A percentile compares a stretch with the other conserved stretches of the same genome.
These are phyloP conservation scores for Pichia sp. DNA, from an alignment of 1,139 yeast species.

Conservation along the genomic window DNA sequence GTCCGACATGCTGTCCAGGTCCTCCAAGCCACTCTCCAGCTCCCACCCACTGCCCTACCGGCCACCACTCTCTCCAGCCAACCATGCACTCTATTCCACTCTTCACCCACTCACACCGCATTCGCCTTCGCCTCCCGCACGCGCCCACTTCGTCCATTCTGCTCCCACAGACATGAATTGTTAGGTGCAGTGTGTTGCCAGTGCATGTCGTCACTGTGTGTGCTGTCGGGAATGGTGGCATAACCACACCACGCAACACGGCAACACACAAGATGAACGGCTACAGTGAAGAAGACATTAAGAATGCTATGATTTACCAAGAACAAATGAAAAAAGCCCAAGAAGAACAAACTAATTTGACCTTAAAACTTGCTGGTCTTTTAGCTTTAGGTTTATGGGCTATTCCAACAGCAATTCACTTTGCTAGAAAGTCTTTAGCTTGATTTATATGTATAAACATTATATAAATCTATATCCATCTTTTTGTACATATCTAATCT, in stretches of 20 bases:
- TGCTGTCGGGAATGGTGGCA: too few relatives aligned
- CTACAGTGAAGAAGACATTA: slow-evolving; percentile 58
- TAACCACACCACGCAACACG: neutral
- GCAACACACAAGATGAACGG: slow-evolving; percentile 56
- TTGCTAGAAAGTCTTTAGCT: slow-evolving; percentile 49
- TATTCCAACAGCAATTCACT: slow-evolving; percentile 60
- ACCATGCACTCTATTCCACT: too few relatives aligned
- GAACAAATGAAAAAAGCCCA: slow-evolving; percentile 67
- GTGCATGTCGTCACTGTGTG: too few relatives aligned
- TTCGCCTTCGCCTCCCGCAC: too few relatives aligned
- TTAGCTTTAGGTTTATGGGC: slow-evolving; percentile 76
- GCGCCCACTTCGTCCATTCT: too few relatives aligned
- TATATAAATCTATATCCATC: neutral
- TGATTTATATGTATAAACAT: neutral
- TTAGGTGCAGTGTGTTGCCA: too few relatives aligned
- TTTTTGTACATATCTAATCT: slow-evolving; percentile 7
- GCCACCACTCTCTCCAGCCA: too few relatives aligned
- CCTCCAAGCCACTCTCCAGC: too few relatives aligned
- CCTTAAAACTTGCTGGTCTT: slow-evolving; percentile 61
- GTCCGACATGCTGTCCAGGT: neutral
- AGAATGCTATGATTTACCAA: slow-evolving; percentile 52
- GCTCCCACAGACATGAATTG: too few relatives aligned
- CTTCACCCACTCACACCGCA: too few relatives aligned
- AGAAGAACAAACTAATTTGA: slow-evolving; percentile 61
- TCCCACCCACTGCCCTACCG: too few relatives aligned